Evolutionary conservation across 2,329 filamentous ascomycete species (phyloP).

Genomic region (Penicillium sp.): DNA sequence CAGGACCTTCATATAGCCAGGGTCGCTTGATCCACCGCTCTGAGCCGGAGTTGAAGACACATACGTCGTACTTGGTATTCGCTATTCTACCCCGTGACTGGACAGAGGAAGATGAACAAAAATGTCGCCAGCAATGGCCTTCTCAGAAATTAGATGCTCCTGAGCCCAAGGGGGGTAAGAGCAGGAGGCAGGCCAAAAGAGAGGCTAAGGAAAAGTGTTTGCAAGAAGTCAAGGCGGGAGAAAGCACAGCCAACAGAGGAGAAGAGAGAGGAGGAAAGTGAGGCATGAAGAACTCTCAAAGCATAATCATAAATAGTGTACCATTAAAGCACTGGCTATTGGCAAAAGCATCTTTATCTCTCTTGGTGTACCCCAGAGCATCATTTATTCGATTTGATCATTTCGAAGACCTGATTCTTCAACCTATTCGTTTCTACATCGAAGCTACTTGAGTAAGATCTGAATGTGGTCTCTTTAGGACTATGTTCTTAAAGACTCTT

Average conservation of each 20-base stretch:
- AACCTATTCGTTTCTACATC: neutral
- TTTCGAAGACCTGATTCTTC: neutral
- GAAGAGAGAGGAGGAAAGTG: conserved; percentile 1
- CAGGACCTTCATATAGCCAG: conserved; percentile 63
- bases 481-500: conserved; percentile 12
- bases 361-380: neutral
- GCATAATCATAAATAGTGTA: conserved; percentile 6
- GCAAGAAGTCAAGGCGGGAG: conserved; percentile 15
- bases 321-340: conserved; percentile 2
- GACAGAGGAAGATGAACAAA: conserved; percentile 76
- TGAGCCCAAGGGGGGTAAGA: conserved; percentile 29
- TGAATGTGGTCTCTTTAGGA: neutral
- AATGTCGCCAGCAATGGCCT: conserved; percentile 63
- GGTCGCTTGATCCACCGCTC: conserved; percentile 76
- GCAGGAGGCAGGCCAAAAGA: conserved; percentile 40
- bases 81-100: conserved; percentile 84
- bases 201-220: conserved; percentile 49
- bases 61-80: conserved; percentile 96
- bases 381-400: neutral
- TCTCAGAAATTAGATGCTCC: conserved; percentile 51
- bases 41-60: conserved; percentile 87
- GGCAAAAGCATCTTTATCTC: neutral
- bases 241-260: conserved; percentile 7
- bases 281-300: conserved; percentile 2
- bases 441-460: neutral